These are phyloP conservation scores for Russula dissimulans DNA, from an alignment of 768 basidiomycete species.

Conservation along the genomic window DNA sequence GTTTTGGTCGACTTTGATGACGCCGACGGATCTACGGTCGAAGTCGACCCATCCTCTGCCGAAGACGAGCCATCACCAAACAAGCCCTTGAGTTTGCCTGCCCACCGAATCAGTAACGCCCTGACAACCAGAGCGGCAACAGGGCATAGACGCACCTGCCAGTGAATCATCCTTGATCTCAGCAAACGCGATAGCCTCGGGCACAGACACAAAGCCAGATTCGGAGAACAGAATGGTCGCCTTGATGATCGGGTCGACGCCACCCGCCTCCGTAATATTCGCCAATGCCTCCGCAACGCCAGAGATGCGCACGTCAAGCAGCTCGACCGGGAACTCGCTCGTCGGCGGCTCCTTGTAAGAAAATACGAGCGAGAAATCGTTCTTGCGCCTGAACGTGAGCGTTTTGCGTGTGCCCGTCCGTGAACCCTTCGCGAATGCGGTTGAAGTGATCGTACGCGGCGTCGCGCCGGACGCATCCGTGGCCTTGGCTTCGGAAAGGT, in stretches of 20 bases:
- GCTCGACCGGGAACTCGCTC: slow-evolving; percentile 63
- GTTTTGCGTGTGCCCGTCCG: slow-evolving; percentile 79
- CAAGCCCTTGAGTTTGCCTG: slow-evolving; percentile 81
- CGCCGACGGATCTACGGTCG: slow-evolving; percentile 32
- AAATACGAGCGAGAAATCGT: slow-evolving; percentile 73
- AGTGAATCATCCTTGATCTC: slow-evolving; percentile 77
- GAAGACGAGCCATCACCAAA: slow-evolving; percentile 53
- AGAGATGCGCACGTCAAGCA: slow-evolving; percentile 61
- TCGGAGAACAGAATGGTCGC: slow-evolving; percentile 77
- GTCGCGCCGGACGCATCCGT: slow-evolving; percentile 30
- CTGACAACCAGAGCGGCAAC: background rate
- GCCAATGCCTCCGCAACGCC: slow-evolving; percentile 69
- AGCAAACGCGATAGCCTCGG: slow-evolving; percentile 69
- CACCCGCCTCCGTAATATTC: slow-evolving; percentile 79
- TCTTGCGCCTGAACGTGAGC: slow-evolving; percentile 73
- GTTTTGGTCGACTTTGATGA: slow-evolving; percentile 23
- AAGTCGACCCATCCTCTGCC: slow-evolving; percentile 27
- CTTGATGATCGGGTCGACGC: slow-evolving; percentile 76
- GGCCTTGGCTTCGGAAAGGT: slow-evolving; percentile 52
- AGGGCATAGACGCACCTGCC: slow-evolving; percentile 39
- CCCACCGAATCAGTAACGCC: slow-evolving; percentile 2
- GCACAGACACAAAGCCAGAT: slow-evolving; percentile 75
- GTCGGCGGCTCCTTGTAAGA: slow-evolving; percentile 59
- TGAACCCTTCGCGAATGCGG: slow-evolving; percentile 70
- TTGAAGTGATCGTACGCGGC: slow-evolving; percentile 62